phyloP scores from a whole-genome alignment of 352 stramenopile genomes.

The Pythium rishiriense region DNA sequence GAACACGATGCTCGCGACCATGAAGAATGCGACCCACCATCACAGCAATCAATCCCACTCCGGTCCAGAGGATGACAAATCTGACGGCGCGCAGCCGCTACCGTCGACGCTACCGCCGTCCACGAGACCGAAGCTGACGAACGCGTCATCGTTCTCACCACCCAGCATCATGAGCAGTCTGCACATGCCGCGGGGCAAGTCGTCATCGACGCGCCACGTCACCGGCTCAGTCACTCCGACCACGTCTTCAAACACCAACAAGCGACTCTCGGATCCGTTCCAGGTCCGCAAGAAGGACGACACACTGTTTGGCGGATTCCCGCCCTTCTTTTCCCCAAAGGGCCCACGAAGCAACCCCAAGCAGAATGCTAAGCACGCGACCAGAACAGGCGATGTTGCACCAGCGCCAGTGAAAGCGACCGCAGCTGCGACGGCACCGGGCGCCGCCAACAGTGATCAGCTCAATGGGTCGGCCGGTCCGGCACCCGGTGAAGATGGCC shows the following conservation, averaged over 20 bases:
- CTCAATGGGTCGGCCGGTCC: not conserved
- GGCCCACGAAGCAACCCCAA: slow-evolving; percentile 7
- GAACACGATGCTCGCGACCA: slow-evolving; percentile 26
- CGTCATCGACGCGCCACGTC: slow-evolving; percentile 20
- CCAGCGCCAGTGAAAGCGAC: not conserved
- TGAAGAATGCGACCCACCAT: slow-evolving; percentile 18
- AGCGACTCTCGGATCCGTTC: slow-evolving; percentile 26
- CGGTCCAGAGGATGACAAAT: not conserved
- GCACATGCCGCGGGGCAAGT: slow-evolving; percentile 25
- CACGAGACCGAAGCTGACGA: not conserved
- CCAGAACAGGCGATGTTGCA: not conserved
- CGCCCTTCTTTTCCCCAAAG: slow-evolving; percentile 16
- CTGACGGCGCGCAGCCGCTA: not conserved
- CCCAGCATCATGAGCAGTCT: slow-evolving; percentile 27
- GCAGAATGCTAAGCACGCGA: not conserved
- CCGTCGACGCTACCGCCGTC: not conserved
- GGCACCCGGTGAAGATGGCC: not conserved
- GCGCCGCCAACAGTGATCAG: not conserved
- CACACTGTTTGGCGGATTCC: slow-evolving; percentile 16
- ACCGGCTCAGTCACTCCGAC: not conserved
- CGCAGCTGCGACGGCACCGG: not conserved
- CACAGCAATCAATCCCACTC: not conserved
- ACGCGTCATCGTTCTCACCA: slow-evolving; percentile 9
- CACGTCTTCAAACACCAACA: not conserved
- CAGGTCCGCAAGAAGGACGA: slow-evolving; percentile 27